phyloP scores from a whole-genome alignment of 2,329 filamentous ascomycete genomes.

The Scytalidium lignicola region DNA sequence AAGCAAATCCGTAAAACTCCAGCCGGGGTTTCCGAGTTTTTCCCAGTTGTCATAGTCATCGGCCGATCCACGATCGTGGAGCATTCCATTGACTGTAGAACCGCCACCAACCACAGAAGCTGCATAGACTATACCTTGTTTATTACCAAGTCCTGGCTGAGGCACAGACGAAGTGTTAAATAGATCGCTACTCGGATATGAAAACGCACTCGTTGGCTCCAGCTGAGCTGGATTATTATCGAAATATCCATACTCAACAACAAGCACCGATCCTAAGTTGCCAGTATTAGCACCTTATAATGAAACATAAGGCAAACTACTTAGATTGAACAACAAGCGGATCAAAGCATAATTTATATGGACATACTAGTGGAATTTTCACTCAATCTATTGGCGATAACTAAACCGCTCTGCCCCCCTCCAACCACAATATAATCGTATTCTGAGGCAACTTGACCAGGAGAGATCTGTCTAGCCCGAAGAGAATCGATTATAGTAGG shows the following conservation, averaged over 20 bases:
- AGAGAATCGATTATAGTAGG: no score
- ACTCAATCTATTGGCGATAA: constrained; percentile 34
- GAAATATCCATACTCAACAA: no score
- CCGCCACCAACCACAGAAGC: constrained; percentile 29
- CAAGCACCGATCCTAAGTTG: constrained; percentile 2
- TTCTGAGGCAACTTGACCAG: no score
- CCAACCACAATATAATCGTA: constrained; percentile 38
- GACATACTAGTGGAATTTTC: constrained; percentile 23
- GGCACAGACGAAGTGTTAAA: constrained; percentile 3
- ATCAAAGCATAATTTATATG: no score
- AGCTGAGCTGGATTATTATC: no score
- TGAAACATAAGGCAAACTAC: no score
- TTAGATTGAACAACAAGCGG: no score
- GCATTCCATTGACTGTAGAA: constrained; percentile 34
- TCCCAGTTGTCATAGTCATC: constrained; percentile 40
- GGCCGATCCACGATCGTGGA: constrained; percentile 30
- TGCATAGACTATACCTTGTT: no score
- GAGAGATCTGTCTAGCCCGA: no score
- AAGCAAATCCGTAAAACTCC: constrained; percentile 34
- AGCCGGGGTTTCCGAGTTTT: constrained; percentile 37
- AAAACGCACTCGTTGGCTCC: no score
- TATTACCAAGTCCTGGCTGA: constrained; percentile 1
- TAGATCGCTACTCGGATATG: no score
- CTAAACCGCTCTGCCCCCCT: constrained; percentile 39
- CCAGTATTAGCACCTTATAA: no score